A percentile compares a stretch with the other conserved stretches of the same genome.
Evolutionary conservation across 352 stramenopile species (phyloP).

Genomic region (Globisporangium nunn): DNA sequence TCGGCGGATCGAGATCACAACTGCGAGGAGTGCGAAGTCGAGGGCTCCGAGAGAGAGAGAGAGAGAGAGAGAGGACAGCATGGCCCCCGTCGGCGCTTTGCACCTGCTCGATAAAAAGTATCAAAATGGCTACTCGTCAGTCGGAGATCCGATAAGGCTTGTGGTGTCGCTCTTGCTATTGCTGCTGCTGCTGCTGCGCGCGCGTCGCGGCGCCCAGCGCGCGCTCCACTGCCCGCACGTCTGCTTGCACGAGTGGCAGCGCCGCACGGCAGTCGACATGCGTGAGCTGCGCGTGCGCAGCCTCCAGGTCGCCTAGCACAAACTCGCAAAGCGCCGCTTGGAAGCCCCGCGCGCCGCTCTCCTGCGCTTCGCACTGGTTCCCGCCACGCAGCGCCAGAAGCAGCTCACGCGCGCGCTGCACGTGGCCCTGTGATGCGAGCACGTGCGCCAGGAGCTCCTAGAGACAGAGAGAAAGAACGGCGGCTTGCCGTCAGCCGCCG

Average conservation of each 20-base stretch:
- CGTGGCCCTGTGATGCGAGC: conserved; percentile 16
- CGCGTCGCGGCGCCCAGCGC: not conserved
- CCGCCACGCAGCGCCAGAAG: not conserved
- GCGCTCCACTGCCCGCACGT: conserved; percentile 5
- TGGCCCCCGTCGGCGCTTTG: no score
- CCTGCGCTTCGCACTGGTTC: conserved; percentile 15
- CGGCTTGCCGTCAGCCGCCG: not conserved
- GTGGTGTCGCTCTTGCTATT: not conserved
- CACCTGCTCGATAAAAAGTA: no score
- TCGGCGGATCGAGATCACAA: no score
- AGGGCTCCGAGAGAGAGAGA: no score
- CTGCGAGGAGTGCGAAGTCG: no score
- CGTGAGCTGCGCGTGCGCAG: conserved; percentile 5
- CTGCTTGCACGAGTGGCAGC: conserved; percentile 9
- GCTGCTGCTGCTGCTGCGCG: not conserved
- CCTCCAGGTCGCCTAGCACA: conserved; percentile 9
- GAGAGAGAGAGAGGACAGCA: no score
- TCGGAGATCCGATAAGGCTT: not conserved
- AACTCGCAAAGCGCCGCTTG: conserved; percentile 29
- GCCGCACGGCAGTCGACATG: conserved; percentile 5
- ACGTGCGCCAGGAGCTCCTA: conserved; percentile 48
- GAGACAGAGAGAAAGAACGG: not conserved
- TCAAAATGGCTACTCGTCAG: not conserved
- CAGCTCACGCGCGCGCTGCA: conserved; percentile 13
- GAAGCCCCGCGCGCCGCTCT: conserved; percentile 16